phyloP scores from a whole-genome alignment of 257 asterid species.

The Salvia rosmarinus region DNA sequence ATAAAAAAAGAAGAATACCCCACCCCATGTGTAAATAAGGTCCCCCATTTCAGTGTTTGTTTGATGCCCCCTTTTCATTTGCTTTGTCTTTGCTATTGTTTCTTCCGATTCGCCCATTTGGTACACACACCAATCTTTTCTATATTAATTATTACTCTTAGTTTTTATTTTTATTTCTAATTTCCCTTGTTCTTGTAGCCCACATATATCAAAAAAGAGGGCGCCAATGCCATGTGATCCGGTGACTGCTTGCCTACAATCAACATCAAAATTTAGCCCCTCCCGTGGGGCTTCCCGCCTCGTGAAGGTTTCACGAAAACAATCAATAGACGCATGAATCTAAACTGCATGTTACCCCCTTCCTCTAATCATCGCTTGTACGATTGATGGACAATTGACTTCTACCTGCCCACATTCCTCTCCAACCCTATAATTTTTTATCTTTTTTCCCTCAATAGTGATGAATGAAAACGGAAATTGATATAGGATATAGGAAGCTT shows the following conservation, averaged over 20 bases:
- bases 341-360: slow-evolving; percentile 75
- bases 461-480: background rate
- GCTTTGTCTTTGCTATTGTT: slow-evolving; percentile 65
- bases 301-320: slow-evolving; percentile 39
- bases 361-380: slow-evolving; percentile 51
- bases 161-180: background rate
- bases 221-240: slow-evolving; percentile 74
- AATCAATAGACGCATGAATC: slow-evolving; percentile 29
- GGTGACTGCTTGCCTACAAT: slow-evolving; percentile 68
- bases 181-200: slow-evolving; percentile 12
- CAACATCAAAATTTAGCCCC: slow-evolving; percentile 37
- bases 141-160: background rate
- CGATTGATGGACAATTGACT: slow-evolving; percentile 48
- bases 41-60: slow-evolving; percentile 61
- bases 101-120: slow-evolving; percentile 45
- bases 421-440: slow-evolving; percentile 35
- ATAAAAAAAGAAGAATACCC: slow-evolving; percentile 36
- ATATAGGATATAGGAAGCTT: background rate
- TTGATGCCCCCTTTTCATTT: slow-evolving; percentile 48
- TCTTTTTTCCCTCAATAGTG: background rate
- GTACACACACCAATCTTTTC: slow-evolving; percentile 19
- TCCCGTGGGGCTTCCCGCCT: slow-evolving; percentile 44
- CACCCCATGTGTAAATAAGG: slow-evolving; percentile 93
- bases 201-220: slow-evolving; percentile 51
- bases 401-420: slow-evolving; percentile 38